phyloP scores from a whole-genome alignment of 768 basidiomycete species.

The Mycena belliarum region DNA sequence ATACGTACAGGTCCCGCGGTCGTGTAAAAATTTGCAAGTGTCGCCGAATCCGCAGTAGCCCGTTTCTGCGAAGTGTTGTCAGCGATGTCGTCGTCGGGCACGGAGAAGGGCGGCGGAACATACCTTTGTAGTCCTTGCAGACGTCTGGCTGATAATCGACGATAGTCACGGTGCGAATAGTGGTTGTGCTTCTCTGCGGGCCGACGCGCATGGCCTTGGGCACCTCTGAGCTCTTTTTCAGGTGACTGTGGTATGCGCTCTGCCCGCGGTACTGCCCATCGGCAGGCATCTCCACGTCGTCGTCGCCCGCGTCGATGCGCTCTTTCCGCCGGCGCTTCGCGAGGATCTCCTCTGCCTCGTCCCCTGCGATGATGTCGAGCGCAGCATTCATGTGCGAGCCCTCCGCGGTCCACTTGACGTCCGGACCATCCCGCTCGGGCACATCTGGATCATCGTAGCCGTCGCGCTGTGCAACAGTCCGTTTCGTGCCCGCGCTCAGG shows the following conservation, averaged over 20 bases:
- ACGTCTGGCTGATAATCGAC: constrained; percentile 99
- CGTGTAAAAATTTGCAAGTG: constrained; percentile 98
- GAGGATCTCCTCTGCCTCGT: constrained; percentile 76
- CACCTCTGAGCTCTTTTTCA: constrained; percentile 81
- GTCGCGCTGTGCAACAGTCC: constrained; percentile 50
- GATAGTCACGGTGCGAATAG: constrained; percentile 92
- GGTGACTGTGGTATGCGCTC: constrained; percentile 75
- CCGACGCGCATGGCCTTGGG: constrained; percentile 88
- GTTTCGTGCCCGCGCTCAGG: constrained; percentile 76
- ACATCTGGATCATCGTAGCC: constrained; percentile 43
- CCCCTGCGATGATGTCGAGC: constrained; percentile 78
- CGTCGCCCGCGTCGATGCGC: constrained; percentile 49
- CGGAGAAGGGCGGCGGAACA: constrained; percentile 30
- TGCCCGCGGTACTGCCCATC: constrained; percentile 89
- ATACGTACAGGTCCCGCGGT: constrained; percentile 87
- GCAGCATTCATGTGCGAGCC: constrained; percentile 75
- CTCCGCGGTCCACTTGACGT: constrained; percentile 76
- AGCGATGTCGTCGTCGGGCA: background rate
- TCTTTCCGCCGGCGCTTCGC: constrained; percentile 68
- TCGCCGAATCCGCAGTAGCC: constrained; percentile 99
- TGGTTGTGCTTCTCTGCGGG: constrained; percentile 75
- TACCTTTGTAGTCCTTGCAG: constrained; percentile 99
- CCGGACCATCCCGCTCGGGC: constrained; percentile 62
- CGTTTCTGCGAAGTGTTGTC: constrained; percentile 63
- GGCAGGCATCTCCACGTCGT: constrained; percentile 63